Evolutionary conservation across 2,329 filamentous ascomycete genomes (phyloP).

Genomic region (Microsporum audouinii): DNA sequence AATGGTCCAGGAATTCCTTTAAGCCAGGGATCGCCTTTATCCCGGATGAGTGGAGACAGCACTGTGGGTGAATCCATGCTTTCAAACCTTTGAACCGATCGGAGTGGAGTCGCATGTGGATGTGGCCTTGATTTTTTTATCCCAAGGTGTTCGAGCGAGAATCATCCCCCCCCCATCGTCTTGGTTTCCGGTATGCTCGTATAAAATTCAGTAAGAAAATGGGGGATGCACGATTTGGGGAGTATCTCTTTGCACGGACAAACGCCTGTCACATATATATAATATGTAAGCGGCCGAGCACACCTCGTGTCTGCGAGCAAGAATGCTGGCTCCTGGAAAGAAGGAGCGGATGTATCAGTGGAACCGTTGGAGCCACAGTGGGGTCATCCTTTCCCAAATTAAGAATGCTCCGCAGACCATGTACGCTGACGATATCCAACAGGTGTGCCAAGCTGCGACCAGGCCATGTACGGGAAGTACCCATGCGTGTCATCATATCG

Average conservation of each 20-base stretch:
- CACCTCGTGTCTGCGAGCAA: background rate
- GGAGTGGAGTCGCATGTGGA: background rate
- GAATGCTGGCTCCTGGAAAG: background rate
- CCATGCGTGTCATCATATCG: conserved; percentile 3
- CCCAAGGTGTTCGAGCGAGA: background rate
- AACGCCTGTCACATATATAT: background rate
- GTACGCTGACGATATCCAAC: conserved; percentile 5
- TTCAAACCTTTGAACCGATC: conserved; percentile 6
- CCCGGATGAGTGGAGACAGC: conserved; percentile 8
- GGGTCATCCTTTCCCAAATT: conserved; percentile 3
- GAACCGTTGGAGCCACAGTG: conserved; percentile 5
- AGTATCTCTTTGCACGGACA: background rate
- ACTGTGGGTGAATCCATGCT: conserved; percentile 8
- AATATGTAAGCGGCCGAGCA: background rate
- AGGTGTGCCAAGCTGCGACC: conserved; percentile 2
- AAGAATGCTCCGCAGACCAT: conserved; percentile 7
- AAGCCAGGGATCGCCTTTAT: conserved; percentile 8
- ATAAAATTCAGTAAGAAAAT: background rate
- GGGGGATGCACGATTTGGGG: background rate
- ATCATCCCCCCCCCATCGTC: background rate
- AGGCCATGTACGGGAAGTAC: conserved; percentile 1
- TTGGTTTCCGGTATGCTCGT: background rate
- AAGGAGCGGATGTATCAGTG: conserved; percentile 1
- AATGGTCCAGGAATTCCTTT: background rate
- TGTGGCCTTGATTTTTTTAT: background rate